Percentiles rank a stretch among this genome's conserved stretches.
These are phyloP conservation scores for Cotoneaster glaucophyllus DNA, from an alignment of 306 rosid species.

Conservation along the genomic window DNA sequence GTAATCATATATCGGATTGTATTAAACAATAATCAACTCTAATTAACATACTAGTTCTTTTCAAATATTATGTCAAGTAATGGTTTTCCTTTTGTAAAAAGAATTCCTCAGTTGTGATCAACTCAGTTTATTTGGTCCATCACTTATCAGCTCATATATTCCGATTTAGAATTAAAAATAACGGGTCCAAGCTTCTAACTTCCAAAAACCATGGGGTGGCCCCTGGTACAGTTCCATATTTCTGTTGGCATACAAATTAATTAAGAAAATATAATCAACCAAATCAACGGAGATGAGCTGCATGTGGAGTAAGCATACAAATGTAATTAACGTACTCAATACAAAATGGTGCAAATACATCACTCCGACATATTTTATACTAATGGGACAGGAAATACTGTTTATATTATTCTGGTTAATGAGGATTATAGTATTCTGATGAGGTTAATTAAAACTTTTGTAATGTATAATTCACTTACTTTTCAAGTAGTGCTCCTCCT, in stretches of 20 bases:
- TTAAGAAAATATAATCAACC: not conserved
- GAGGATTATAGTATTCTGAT: not conserved
- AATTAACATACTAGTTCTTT: not conserved
- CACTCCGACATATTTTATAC: not conserved
- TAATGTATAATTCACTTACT: not conserved
- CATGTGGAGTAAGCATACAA: not conserved
- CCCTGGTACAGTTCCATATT: not conserved
- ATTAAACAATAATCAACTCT: too few species aligned
- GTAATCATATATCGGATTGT: not conserved
- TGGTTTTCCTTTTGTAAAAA: not conserved
- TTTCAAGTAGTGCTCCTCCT: not conserved
- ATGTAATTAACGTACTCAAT: not conserved
- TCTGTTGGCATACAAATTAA: slow-evolving; percentile 14
- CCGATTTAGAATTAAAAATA: not conserved
- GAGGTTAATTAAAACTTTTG: not conserved
- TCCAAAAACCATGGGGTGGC: slow-evolving; percentile 25
- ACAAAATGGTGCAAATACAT: not conserved
- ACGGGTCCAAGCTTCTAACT: not conserved
- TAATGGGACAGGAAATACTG: not conserved
- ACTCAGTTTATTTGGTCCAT: not conserved
- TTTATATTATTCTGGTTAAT: not conserved
- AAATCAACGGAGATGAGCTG: not conserved
- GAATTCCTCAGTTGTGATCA: not conserved
- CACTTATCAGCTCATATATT: not conserved
- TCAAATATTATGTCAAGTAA: not conserved